Percentiles rank a stretch among this genome's conserved stretches.
Evolutionary conservation across 441 rosid genomes (phyloP).

Genomic region (Croton setiger): DNA sequence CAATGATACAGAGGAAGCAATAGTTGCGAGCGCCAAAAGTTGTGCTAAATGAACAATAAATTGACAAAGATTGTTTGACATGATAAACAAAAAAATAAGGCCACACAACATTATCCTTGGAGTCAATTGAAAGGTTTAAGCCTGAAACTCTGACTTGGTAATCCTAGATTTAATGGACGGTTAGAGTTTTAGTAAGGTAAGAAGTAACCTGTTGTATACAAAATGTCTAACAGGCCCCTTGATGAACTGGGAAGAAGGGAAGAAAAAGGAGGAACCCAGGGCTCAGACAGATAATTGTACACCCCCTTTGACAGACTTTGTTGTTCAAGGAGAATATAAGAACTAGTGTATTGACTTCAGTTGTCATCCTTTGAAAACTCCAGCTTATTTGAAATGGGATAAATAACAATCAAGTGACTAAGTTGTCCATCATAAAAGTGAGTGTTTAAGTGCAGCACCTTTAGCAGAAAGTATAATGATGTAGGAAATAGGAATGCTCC

Average conservation of each 20-base stretch:
- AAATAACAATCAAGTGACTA: constrained; percentile 7
- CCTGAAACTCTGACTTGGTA: background rate
- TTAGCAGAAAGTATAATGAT: constrained; percentile 76
- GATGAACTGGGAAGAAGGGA: background rate
- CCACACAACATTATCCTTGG: too few species aligned
- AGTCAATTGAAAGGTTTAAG: background rate
- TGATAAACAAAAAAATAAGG: too few species aligned
- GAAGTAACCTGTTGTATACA: background rate
- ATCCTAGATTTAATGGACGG: background rate
- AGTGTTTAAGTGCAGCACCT: constrained; percentile 43
- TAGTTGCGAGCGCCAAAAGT: background rate
- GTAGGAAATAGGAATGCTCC: constrained; percentile 88
- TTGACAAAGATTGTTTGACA: background rate
- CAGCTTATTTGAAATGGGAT: constrained; percentile 4
- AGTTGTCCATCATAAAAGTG: constrained; percentile 11
- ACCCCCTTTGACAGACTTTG: background rate
- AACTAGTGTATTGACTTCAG: background rate
- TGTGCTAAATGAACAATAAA: background rate
- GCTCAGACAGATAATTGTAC: background rate
- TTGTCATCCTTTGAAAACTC: background rate
- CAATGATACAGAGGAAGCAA: background rate
- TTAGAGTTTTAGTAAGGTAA: too few species aligned
- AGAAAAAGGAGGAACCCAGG: background rate
- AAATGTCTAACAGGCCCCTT: background rate
- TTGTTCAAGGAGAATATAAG: background rate